phyloP scores from a whole-genome alignment of 192 early-diverging fungal genomes.

The Coemansia sp. region DNA sequence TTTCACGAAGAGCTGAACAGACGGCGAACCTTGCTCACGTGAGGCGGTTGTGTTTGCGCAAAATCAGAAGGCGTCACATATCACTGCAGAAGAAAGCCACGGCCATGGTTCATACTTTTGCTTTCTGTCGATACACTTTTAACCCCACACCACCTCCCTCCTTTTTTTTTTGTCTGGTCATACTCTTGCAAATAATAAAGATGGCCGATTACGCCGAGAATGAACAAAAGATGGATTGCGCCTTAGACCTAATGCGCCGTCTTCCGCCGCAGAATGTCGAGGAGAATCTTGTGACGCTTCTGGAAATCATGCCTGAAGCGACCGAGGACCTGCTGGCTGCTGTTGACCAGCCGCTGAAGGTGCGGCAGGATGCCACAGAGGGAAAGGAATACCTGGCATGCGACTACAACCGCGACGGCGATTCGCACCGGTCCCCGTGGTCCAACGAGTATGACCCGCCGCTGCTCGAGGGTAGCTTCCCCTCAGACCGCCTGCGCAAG shows the following conservation, averaged over 20 bases:
- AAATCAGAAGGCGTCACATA: too few species aligned
- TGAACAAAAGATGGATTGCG: conserved; percentile 78
- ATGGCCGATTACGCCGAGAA: conserved; percentile 49
- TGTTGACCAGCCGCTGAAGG: conserved; percentile 90
- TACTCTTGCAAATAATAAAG: too few species aligned
- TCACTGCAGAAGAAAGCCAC: too few species aligned
- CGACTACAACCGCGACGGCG: conserved; percentile 96
- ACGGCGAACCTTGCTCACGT: too few species aligned
- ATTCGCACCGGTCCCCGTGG: conserved; percentile 96
- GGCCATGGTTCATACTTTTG: too few species aligned
- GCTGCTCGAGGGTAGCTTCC: conserved; percentile 71
- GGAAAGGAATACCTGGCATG: conserved; percentile 86
- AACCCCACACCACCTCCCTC: conserved; percentile 57
- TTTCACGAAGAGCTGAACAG: too few species aligned
- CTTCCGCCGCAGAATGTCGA: conserved; percentile 90
- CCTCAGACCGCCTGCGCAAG: conserved; percentile 78
- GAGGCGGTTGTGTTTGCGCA: too few species aligned
- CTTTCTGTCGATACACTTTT: too few species aligned
- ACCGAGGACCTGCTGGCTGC: conserved; percentile 88
- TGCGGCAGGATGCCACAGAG: conserved; percentile 64
- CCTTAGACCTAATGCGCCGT: conserved; percentile 96
- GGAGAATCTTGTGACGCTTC: conserved; percentile 79
- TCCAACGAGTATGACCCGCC: conserved; percentile 92
- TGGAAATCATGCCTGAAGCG: conserved; percentile 79
- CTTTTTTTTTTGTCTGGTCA: too few species aligned